These are phyloP conservation scores for Pseudogymnoascus sp. DNA, from an alignment of 2,329 filamentous ascomycete genomes.

Conservation along the genomic window DNA sequence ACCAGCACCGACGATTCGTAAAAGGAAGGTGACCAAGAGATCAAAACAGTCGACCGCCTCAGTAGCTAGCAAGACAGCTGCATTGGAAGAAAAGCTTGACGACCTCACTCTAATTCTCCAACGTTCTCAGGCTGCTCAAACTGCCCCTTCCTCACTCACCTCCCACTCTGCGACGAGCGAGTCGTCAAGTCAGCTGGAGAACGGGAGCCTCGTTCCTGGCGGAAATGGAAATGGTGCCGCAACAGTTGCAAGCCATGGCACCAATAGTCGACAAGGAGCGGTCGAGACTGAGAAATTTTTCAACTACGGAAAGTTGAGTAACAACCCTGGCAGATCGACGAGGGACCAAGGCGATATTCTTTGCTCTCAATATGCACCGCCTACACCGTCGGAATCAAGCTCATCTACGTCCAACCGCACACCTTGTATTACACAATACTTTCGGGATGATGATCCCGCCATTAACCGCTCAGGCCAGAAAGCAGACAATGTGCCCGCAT, in stretches of 20 bases:
- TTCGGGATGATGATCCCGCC: background rate
- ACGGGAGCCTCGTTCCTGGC: background rate
- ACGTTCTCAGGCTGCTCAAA: constrained; percentile 10
- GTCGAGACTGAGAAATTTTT: background rate
- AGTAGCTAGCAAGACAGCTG: constrained; percentile 13
- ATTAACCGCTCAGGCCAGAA: background rate
- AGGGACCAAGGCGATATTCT: background rate
- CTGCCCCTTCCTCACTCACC: background rate
- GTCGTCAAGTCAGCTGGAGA: background rate
- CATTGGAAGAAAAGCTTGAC: constrained; percentile 17
- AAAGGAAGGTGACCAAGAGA: constrained; percentile 12
- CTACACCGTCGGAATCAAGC: background rate
- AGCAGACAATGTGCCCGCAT: background rate
- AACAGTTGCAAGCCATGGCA: background rate
- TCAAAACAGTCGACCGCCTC: constrained; percentile 7
- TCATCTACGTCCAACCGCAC: background rate
- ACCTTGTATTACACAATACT: background rate
- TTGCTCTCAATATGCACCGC: background rate
- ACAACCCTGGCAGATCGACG: background rate
- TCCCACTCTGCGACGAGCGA: background rate
- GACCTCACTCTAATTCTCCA: constrained; percentile 15
- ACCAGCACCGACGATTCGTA: constrained; percentile 11
- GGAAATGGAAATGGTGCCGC: background rate
- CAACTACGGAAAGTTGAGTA: background rate
- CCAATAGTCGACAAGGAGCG: background rate